Base-by-base conservation (phyloP, 148 eudicot species). In the Mesembryanthemum crystallinum region DNA sequence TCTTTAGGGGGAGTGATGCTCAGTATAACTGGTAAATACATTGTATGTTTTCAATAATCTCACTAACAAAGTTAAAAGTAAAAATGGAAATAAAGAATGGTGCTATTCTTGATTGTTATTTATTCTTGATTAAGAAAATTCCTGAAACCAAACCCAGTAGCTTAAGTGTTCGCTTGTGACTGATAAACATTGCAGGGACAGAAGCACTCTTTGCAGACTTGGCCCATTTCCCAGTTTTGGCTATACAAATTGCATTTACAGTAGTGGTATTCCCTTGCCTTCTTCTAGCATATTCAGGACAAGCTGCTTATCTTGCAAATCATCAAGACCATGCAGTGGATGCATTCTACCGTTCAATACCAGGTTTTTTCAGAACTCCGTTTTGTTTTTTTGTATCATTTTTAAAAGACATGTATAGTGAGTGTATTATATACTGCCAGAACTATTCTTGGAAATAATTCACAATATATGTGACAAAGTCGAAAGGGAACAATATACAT, bases 1-100 rank as follows among this genome's bases (percentile, higher is more conserved):
- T 95, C 98, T 69, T 90, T 95, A 15, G 98, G 98, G 43, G 98
- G 98, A n/a, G 85, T 95, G 80, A 84, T 95, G 97, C 97, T 95
- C 64, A 90, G 98, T 74, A 95, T 95, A 81, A 95, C 98, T 61
- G 98, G 98, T 94, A 77, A 74, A 27, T 29, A 21, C n/a, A 7
- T 30, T 47, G 30, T 28, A 35, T 29, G 6, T 67, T 21, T 27
- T 32, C 0, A 67, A 59, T 67, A 8, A 5, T 54, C 70, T 32
- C 43, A 7, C 15, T 0, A 27, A 43, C 25, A 24, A 3, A 54
- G 24, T 18, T 4, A 21, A 57, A 57, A 23, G 10, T 4, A 23
- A 6, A 57, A n/a, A 21, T n/a, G 8, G n/a, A 52, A 52, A 17
- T 4, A 57, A 57, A 57, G 25, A 70, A 49, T 3, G 14, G 27